Evolutionary conservation across 2,329 filamentous ascomycete species (phyloP).

Genomic region (Xenosphaeropsis pyriputrescens): DNA sequence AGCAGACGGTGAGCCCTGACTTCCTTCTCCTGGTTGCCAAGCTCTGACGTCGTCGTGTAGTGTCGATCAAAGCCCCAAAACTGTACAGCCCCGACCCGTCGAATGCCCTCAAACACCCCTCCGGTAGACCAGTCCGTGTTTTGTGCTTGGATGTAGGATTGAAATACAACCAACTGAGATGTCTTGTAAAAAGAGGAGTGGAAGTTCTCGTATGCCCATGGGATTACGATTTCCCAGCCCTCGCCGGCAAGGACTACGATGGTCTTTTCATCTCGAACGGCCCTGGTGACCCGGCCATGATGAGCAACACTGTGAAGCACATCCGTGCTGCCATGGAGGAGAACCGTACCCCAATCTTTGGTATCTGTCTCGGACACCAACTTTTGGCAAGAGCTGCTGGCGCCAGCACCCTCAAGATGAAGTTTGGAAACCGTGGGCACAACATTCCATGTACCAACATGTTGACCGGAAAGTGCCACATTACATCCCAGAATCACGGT

Average conservation of each 20-base stretch:
- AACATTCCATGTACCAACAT: conserved; percentile 97
- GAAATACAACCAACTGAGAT: conserved; percentile 96
- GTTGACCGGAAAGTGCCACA: conserved; percentile 92
- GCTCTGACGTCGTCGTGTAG: conserved; percentile 36
- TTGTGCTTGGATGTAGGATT: conserved; percentile 92
- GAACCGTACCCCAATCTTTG: conserved; percentile 77
- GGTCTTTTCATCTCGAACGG: conserved; percentile 97
- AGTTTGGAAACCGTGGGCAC: conserved; percentile 96
- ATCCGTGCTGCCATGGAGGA: conserved; percentile 63
- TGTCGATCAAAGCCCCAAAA: conserved; percentile 77
- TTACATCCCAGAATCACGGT: conserved; percentile 97
- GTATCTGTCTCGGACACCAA: conserved; percentile 93
- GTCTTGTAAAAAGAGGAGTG: conserved; percentile 78
- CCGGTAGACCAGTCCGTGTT: conserved; percentile 73
- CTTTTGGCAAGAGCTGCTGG: conserved; percentile 79
- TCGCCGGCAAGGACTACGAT: conserved; percentile 75
- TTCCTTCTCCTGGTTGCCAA: conserved; percentile 7
- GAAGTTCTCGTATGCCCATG: conserved; percentile 92
- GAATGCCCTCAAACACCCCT: conserved; percentile 68
- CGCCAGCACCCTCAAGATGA: conserved; percentile 85
- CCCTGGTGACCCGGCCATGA: conserved; percentile 82
- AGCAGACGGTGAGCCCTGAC: conserved; percentile 62
- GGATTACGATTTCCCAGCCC: conserved; percentile 77
- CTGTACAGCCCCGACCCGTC: conserved; percentile 65
- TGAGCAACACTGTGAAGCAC: conserved; percentile 67